phyloP scores from a whole-genome alignment of 2,329 filamentous ascomycete species.

The Aspergillus persii region DNA sequence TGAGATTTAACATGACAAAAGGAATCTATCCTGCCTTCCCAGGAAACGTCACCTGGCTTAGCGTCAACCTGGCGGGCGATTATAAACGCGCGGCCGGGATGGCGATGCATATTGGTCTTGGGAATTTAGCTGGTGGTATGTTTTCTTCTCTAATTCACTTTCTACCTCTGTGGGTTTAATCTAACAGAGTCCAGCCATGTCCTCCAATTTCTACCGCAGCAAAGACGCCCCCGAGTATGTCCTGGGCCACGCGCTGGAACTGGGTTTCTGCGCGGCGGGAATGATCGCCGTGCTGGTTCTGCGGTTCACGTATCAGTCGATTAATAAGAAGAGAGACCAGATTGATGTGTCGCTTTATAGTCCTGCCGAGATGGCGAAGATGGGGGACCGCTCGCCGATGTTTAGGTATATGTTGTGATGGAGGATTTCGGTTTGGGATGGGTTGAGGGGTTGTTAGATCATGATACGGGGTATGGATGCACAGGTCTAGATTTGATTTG shows the following conservation, averaged over 20 bases:
- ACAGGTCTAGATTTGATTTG: too few species aligned
- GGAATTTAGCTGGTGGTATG: constrained; percentile 49
- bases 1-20: constrained; percentile 10
- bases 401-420: constrained; percentile 60
- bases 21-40: constrained; percentile 49
- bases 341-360: constrained; percentile 42
- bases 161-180: not conserved
- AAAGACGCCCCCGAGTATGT: constrained; percentile 50
- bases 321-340: constrained; percentile 59
- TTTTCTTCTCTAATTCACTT: not conserved
- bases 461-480: not conserved
- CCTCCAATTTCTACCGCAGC: constrained; percentile 67
- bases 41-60: constrained; percentile 55
- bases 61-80: constrained; percentile 58
- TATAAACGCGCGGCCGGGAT: constrained; percentile 59
- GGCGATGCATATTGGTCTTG: constrained; percentile 62
- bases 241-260: constrained; percentile 52
- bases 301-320: constrained; percentile 52
- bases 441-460: not conserved
- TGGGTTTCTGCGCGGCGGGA: constrained; percentile 50
- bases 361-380: constrained; percentile 53
- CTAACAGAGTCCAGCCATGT: constrained; percentile 52
- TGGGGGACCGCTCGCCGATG: constrained; percentile 61
- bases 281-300: constrained; percentile 45
- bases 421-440: not conserved